Conservation (phyloP, 2,329 filamentous ascomycete genomes). For the Pestalotiopsis sp. region DNA sequence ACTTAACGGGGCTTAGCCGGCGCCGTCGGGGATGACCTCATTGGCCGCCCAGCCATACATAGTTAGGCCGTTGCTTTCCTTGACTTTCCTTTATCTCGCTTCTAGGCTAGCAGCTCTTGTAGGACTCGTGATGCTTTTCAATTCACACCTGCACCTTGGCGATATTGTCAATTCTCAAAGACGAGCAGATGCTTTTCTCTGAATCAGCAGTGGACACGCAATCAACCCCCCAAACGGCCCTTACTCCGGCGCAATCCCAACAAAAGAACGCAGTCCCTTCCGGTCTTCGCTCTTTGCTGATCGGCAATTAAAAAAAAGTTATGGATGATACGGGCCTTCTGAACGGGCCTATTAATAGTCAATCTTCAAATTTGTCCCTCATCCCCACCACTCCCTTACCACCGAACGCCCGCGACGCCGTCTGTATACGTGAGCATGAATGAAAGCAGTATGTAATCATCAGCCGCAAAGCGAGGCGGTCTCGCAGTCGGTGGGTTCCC, state of each 20-base stretch:
- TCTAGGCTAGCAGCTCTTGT: neutral
- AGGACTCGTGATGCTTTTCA: neutral
- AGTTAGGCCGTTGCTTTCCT: neutral
- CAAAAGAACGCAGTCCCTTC: neutral
- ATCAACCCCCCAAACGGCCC: neutral
- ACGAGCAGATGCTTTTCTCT: neutral
- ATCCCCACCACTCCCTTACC: neutral
- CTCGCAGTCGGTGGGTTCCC: neutral
- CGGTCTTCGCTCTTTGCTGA: neutral
- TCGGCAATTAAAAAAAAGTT: neutral
- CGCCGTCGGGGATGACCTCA: neutral
- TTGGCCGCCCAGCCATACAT: neutral
- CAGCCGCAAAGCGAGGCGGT: constrained; percentile 4
- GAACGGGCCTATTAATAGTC: neutral
- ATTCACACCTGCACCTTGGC: neutral
- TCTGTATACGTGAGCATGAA: neutral
- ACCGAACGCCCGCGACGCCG: neutral
- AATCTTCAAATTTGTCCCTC: neutral
- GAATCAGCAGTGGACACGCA: neutral
- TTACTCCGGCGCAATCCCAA: neutral
- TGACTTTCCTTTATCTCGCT: neutral
- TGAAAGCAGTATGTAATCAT: neutral
- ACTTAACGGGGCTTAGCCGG: neutral
- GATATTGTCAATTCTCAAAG: neutral
- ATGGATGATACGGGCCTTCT: neutral